Evolutionary conservation across 495 filamentous ascomycete species (phyloP).

Genomic region (Lasiosphaeria ovina): DNA sequence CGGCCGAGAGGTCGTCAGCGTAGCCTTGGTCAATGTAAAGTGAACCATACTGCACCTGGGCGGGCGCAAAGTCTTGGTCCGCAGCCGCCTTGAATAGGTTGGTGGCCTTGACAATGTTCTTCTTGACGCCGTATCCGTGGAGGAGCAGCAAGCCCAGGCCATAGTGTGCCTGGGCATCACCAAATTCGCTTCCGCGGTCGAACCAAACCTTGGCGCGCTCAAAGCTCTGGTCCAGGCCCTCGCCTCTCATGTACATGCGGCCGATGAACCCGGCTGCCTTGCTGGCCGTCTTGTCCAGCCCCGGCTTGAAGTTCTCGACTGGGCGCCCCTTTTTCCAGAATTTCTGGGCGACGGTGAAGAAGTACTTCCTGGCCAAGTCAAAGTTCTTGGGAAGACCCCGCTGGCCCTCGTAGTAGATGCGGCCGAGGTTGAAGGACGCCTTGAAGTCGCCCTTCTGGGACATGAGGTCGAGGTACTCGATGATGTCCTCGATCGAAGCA

Average conservation of each 20-base stretch:
- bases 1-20: slow-evolving; percentile 57
- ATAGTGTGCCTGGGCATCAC: slow-evolving; percentile 84
- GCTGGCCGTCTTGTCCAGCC: slow-evolving; percentile 76
- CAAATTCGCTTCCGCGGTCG: slow-evolving; percentile 70
- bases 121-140: slow-evolving; percentile 73
- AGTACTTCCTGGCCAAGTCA: slow-evolving; percentile 73
- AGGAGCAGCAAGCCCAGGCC: slow-evolving; percentile 84
- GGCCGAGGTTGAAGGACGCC: slow-evolving; percentile 83
- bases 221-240: slow-evolving; percentile 80
- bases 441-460: slow-evolving; percentile 91
- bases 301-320: slow-evolving; percentile 45
- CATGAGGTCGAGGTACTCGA: slow-evolving; percentile 93
- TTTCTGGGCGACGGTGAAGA: slow-evolving; percentile 73
- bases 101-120: slow-evolving; percentile 71
- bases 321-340: slow-evolving; percentile 73
- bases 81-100: slow-evolving; percentile 80
- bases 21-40: slow-evolving; percentile 91
- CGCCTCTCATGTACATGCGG: slow-evolving; percentile 88
- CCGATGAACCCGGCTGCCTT: slow-evolving; percentile 92
- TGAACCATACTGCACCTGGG: slow-evolving; percentile 78
- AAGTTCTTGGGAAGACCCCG: slow-evolving; percentile 71
- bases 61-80: slow-evolving; percentile 77
- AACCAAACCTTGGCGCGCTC: slow-evolving; percentile 82
- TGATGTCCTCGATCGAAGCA: slow-evolving; percentile 84
- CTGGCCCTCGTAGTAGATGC: slow-evolving; percentile 87